Base-by-base conservation (phyloP, 2,329 filamentous ascomycete species). In the Calonectria fujianensis region DNA sequence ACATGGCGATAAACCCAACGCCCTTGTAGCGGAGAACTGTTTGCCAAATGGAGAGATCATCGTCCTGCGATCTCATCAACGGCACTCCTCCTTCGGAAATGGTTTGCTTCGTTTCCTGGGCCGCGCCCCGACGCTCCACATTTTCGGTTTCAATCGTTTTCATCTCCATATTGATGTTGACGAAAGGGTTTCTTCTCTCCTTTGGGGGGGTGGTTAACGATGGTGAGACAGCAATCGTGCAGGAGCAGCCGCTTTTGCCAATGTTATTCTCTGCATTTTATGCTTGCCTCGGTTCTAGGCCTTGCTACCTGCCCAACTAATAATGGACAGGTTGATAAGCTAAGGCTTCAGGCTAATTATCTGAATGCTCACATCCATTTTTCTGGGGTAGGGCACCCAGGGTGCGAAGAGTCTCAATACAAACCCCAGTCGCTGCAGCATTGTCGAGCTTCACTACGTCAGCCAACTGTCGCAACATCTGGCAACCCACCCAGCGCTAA, bases 1-100 rank as follows among this genome's bases (percentile, higher is more conserved):
- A 71, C 85, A 87, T 87, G 2, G 84, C 85, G 31, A 87, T 82
- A 32, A 78, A 24, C 0, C 82, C 83, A 0, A 85, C 80, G 1
- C 77, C 74, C 50, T 85, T 86, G 79, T 85, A 86, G 59, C 80
- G 79, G 9, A 74, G 73, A 8, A 84, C 81, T 57, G 80, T 83
- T 65, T 85, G 78, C 85, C 84, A 87, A n/a, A 87, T 79, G 35
- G 78, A 76, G 4, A 87, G 78, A 54, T 86, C 83, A 70, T 88
- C 86, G 6, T 80, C 75, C 7, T 79, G 82, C 7, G 84, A 82
- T 11, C 85, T 82, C 84, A 87, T 85, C 13, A 83, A 31, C 11
- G 64, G 77, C 11, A 70, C 51, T 13, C 64, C 71, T 20, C 70
- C 73, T 13, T 74, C 70, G 31, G 59, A 31, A 14, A 63, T 70